phyloP scores from a whole-genome alignment of 1,284 basidiomycete species.

The Trichosporon coremiiforme region DNA sequence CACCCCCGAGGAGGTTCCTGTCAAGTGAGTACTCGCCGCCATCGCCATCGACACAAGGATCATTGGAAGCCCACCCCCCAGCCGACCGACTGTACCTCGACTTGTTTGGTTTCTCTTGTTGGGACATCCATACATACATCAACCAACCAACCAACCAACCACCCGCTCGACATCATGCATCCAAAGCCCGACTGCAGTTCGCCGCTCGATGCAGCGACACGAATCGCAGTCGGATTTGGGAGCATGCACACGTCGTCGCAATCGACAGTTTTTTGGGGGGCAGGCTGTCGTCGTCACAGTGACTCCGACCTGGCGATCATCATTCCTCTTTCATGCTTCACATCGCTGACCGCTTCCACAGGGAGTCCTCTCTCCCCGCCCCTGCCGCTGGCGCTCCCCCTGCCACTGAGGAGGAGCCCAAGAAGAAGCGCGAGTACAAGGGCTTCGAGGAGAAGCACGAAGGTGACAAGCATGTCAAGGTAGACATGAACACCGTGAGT shows the following conservation, averaged over 20 bases:
- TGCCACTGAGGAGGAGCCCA: slow-evolving; percentile 57
- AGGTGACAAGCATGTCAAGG: slow-evolving; percentile 65
- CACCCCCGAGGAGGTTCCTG: slow-evolving; percentile 48
- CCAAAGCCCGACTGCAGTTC: not conserved
- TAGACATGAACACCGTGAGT: slow-evolving; percentile 77
- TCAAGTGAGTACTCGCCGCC: slow-evolving; percentile 44
- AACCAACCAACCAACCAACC: not conserved
- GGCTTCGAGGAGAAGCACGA: slow-evolving; percentile 74
- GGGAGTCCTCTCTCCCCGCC: slow-evolving; percentile 45
- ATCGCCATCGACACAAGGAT: not conserved
- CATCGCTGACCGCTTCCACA: slow-evolving; percentile 27
- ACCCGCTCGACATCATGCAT: not conserved
- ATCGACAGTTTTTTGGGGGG: not conserved
- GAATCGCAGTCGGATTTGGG: too few species aligned
- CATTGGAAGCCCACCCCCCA: not conserved
- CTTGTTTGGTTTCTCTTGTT: not conserved
- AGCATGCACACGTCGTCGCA: not conserved
- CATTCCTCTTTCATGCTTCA: not conserved
- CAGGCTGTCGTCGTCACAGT: not conserved
- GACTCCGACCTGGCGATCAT: not conserved
- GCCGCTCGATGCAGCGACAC: too few species aligned
- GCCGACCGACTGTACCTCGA: not conserved
- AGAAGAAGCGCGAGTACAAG: slow-evolving; percentile 84
- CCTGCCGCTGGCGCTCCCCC: slow-evolving; percentile 23
- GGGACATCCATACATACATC: not conserved